A percentile compares a stretch with the other conserved stretches of the same genome.
These are phyloP conservation scores for Coniochaeta sp. DNA, from an alignment of 2,329 filamentous ascomycete species.

Conservation along the genomic window DNA sequence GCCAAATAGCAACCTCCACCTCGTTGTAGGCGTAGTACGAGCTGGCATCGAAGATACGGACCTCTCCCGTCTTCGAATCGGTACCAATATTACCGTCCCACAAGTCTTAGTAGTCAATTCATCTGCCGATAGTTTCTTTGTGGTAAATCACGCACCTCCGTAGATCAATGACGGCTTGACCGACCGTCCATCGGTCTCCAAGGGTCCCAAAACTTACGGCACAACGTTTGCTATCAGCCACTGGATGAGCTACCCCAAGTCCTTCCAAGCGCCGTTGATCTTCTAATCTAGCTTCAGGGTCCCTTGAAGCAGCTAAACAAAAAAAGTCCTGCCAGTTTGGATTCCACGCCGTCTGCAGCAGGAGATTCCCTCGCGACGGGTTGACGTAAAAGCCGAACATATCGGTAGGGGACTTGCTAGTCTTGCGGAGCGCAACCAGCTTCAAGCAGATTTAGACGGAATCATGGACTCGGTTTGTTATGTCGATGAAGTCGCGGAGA, in stretches of 20 bases:
- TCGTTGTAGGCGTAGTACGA: slow-evolving; percentile 11
- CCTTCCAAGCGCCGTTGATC: slow-evolving; percentile 21
- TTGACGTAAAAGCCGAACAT: slow-evolving; percentile 28
- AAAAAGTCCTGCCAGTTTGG: slow-evolving; percentile 28
- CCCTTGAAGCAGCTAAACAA: slow-evolving; percentile 25
- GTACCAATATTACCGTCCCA: slow-evolving; percentile 32
- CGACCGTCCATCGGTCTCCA: slow-evolving; percentile 15
- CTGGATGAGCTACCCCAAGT: slow-evolving; percentile 15
- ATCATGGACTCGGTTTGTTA: slow-evolving; percentile 13
- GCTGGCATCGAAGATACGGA: slow-evolving; percentile 28
- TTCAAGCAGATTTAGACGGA: slow-evolving; percentile 6
- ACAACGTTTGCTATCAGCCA: slow-evolving; percentile 17
- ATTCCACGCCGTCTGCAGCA: slow-evolving; percentile 24
- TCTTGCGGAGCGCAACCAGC: slow-evolving; percentile 10
- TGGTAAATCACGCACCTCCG: slow-evolving; percentile 13
- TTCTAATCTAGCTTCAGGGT: slow-evolving; percentile 20
- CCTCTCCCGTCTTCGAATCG: slow-evolving; percentile 17
- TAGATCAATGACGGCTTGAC: slow-evolving; percentile 25
- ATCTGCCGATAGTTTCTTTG: no score
- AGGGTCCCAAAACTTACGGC: slow-evolving; percentile 17
- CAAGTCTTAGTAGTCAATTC: slow-evolving; percentile 14
- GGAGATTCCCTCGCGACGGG: slow-evolving; percentile 22
- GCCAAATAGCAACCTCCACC: not conserved
- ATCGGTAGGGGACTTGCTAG: slow-evolving; percentile 14
- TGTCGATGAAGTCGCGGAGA: slow-evolving; percentile 20